Base-by-base conservation (phyloP, 345 rosid genomes). In the Geranium rotundifolium region DNA sequence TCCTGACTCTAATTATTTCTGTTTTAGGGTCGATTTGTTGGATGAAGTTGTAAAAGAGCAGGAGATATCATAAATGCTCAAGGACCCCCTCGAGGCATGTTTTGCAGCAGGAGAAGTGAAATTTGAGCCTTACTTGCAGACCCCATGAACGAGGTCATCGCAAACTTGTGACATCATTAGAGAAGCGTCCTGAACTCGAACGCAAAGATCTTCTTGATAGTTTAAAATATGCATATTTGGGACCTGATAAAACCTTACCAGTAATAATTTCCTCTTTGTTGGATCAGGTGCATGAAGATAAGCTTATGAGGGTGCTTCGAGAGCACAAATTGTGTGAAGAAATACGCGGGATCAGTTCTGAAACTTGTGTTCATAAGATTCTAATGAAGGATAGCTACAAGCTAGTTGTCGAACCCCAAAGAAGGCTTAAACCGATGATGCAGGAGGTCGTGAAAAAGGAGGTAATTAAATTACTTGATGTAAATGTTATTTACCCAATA, bases 361-460 rank as follows among this genome's bases (percentile, higher is more conserved):
- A 15, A 2, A 12, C n/a, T 52, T 52, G 56, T 7, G n/a, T 17
- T 1, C 56, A 52, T 7, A 52, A 52, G 63, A 60, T 27, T 34
- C 31, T 4, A 16, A 60, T 8, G 31, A 60, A 27, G 3, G 63
- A 3, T 17, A 60, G 16, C 37, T 60, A 27, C 27, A 34, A 23
- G 39, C 27, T 10, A 27, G 16, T 1, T 7, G 41, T n/a, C 16
- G 27, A 2, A 59, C 27, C 37, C 62, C 62, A n/a, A n/a, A n/a
- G n/a, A n/a, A n/a, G n/a, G n/a, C n/a, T n/a, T n/a, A n/a, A n/a
- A n/a, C n/a, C n/a, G n/a, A 27, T 9, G 14, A 3, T 59, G 62
- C 27, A 59, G 31, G 62, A 59, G 3, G 62, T 59, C 17, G 62
- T 27, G 4, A 59, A 27, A 12, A 4, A 59, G 37, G 62, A 59